Evolutionary conservation across 176 grass and related monocot species (phyloP).

Genomic region (Luzula sylvatica): DNA sequence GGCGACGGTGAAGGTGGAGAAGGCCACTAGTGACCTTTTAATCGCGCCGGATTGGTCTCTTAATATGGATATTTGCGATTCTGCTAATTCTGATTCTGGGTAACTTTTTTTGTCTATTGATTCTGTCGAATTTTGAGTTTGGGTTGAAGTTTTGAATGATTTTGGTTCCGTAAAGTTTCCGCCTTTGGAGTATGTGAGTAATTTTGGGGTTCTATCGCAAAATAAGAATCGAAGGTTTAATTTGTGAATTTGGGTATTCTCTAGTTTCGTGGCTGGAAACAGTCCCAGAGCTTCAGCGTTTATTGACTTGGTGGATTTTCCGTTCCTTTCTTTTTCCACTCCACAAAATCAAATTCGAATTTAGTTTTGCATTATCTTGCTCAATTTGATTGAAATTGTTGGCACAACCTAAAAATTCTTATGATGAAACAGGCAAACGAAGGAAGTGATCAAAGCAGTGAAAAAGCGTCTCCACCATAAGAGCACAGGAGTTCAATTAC

Average conservation of each 20-base stretch:
- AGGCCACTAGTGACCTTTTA: slow-evolving; percentile 86
- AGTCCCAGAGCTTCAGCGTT: too few species aligned
- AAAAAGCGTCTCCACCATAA: slow-evolving; percentile 91
- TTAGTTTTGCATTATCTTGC: not conserved
- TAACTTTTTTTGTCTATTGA: slow-evolving; percentile 1
- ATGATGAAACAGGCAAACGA: slow-evolving; percentile 46
- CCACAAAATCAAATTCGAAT: not conserved
- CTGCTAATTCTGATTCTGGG: slow-evolving; percentile 59
- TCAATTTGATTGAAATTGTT: too few species aligned
- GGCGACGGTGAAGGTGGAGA: slow-evolving; percentile 55
- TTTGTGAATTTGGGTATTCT: too few species aligned
- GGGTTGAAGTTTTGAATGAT: not conserved
- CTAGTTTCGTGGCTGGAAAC: too few species aligned
- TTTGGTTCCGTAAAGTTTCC: not conserved
- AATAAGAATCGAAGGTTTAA: too few species aligned
- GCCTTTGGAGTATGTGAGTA: too few species aligned
- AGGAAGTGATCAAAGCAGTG: slow-evolving; percentile 78
- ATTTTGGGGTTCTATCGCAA: too few species aligned
- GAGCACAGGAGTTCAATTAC: slow-evolving; percentile 59
- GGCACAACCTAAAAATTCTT: too few species aligned
- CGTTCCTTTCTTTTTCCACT: too few species aligned
- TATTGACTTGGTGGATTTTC: too few species aligned
- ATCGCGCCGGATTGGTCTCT: slow-evolving; percentile 79
- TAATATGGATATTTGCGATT: slow-evolving; percentile 93
- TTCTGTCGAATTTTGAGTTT: not conserved